A percentile compares a stretch with the other conserved stretches of the same genome.
phyloP scores from a whole-genome alignment of 495 filamentous ascomycete species.

The Tuber brumale region DNA sequence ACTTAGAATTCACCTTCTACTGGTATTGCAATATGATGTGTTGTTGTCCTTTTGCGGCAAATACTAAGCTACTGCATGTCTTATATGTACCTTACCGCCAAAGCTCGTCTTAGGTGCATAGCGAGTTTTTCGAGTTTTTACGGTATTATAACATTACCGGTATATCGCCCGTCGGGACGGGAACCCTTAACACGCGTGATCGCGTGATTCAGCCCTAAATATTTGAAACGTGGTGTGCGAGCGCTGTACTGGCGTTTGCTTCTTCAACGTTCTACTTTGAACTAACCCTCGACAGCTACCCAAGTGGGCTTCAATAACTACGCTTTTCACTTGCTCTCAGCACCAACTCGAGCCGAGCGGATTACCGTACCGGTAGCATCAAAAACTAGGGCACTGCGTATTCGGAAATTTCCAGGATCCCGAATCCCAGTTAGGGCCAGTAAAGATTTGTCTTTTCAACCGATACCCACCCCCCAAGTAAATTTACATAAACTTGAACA shows the following conservation, averaged over 20 bases:
- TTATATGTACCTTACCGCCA: no score
- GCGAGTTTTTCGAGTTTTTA: no score
- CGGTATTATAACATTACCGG: no score
- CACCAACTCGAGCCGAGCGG: not conserved
- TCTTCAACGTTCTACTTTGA: not conserved
- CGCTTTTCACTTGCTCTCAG: not conserved
- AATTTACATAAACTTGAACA: not conserved
- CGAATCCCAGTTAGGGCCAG: not conserved
- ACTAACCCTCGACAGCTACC: not conserved
- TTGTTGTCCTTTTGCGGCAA: no score
- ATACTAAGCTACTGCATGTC: no score
- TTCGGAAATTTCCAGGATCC: not conserved
- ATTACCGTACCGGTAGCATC: no score
- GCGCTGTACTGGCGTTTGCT: not conserved
- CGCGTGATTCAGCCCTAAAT: not conserved
- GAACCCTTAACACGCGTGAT: not conserved
- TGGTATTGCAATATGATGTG: no score
- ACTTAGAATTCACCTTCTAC: no score
- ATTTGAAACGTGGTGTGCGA: not conserved
- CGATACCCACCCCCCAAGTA: not conserved
- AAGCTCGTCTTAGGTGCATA: no score
- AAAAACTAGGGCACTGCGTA: not conserved
- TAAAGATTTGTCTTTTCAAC: not conserved
- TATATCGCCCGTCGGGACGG: not conserved
- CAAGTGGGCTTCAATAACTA: not conserved